Conservation (phyloP, 495 filamentous ascomycete genomes). For the Tirmania nivea region DNA sequence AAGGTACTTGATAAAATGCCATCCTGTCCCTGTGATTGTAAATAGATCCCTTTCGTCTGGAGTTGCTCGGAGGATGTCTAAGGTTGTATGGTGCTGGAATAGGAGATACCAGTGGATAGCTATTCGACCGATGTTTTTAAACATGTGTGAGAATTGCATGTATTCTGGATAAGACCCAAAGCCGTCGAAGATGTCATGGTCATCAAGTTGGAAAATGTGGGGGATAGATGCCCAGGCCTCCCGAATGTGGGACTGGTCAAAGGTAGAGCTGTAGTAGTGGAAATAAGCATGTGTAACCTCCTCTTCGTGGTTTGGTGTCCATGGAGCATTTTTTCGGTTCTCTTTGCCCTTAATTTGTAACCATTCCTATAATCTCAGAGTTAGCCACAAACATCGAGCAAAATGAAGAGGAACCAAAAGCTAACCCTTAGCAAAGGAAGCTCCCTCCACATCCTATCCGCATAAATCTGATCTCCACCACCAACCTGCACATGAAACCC, state of each 20-base stretch:
- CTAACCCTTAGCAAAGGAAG: constrained; percentile 51
- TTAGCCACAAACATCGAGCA: neutral
- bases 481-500: constrained; percentile 89
- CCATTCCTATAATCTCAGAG: constrained; percentile 40
- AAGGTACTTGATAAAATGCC: constrained; percentile 95
- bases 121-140: constrained; percentile 92
- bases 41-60: constrained; percentile 76
- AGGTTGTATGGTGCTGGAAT: constrained; percentile 93
- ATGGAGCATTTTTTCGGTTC: constrained; percentile 66
- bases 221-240: constrained; percentile 97
- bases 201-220: constrained; percentile 76
- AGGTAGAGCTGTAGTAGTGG: constrained; percentile 94
- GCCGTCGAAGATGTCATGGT: constrained; percentile 99
- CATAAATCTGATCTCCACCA: constrained; percentile 86
- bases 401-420: neutral
- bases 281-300: constrained; percentile 92
- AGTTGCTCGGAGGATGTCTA: constrained; percentile 75
- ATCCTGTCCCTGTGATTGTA: constrained; percentile 87
- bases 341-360: constrained; percentile 75
- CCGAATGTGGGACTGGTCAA: constrained; percentile 79
- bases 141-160: constrained; percentile 92
- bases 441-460: constrained; percentile 90
- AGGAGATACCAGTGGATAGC: constrained; percentile 99
- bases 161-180: constrained; percentile 94
- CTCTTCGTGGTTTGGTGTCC: constrained; percentile 86